phyloP scores from a whole-genome alignment of 2,329 filamentous ascomycete genomes.

The Verticillium dahliae region DNA sequence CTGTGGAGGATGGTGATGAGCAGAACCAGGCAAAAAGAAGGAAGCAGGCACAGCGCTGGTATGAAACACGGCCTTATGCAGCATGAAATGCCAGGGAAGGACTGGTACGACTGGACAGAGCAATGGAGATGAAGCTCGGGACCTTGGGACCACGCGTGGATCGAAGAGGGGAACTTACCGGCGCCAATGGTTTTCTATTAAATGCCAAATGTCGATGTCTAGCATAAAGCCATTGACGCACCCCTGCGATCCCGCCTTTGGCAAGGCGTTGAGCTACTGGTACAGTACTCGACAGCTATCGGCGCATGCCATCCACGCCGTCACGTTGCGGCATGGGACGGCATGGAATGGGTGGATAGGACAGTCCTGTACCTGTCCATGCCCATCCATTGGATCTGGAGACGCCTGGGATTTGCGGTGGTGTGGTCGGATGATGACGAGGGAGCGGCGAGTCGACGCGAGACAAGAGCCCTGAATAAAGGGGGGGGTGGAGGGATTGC shows the following conservation, averaged over 20 bases:
- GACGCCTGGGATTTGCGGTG: not conserved
- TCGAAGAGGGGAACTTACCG: not conserved
- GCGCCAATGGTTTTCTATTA: slow-evolving; percentile 2
- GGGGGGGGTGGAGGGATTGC: not conserved
- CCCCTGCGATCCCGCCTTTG: not conserved
- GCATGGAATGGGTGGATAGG: not conserved
- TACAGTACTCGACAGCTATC: not conserved
- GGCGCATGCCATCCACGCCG: not conserved
- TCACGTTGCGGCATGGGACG: not conserved
- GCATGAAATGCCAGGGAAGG: not conserved
- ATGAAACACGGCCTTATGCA: slow-evolving; percentile 8
- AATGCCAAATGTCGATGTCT: not conserved
- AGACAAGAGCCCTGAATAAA: not conserved
- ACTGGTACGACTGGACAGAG: not conserved
- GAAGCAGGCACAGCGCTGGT: slow-evolving; percentile 13
- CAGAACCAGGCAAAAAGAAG: slow-evolving; percentile 3
- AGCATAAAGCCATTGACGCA: not conserved
- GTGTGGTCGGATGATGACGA: not conserved
- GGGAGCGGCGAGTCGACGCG: not conserved
- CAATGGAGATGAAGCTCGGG: not conserved
- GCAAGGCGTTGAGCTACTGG: not conserved
- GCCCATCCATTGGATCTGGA: not conserved
- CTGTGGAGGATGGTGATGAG: not conserved
- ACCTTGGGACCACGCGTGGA: not conserved
- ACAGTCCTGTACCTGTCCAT: not conserved